Evolutionary conservation across 108 stramenopile genomes (phyloP), one percentile per base, ranked within the genome.

Genomic region (Pseudonitzschia delicatissima): DNA sequence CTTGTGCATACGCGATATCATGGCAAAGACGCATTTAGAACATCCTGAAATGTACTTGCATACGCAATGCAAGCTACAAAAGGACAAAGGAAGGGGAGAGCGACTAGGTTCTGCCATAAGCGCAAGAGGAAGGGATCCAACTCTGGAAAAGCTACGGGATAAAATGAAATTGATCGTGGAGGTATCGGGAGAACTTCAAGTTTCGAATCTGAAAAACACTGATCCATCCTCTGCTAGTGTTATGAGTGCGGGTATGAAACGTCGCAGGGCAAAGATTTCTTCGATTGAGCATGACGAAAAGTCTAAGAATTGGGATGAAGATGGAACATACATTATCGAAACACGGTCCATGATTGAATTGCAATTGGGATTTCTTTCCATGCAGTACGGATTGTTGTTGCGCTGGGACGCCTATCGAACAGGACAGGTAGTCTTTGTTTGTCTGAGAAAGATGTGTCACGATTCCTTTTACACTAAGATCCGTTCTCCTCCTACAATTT

Each of bases 381-480:
- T 86, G 74, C 71, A 78, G 42, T 86, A 86, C 68, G 85, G 85
- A 18, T 42, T 86, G 2, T 47, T 86, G 44, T 34, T 86, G 31
- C 73, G 71, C 45, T 86, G 85, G 85, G 81, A 86, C 26, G 31
- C 25, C 13, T 28, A 33, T 3, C 34, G 18, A 25, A 79, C 78
- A 8, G 74, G 74, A 4, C 60, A 74, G 66, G 62, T 82, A 45
- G 52, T 70, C 1, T 58, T 83, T 39, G 71, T 86, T 45, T 70
- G 74, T 21, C 42, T 86, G 55, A 69, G 85, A 35, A 86, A 86
- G 57, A 81, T 86, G 82, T 86, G 85, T 64, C 62, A 81, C 44
- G 82, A 82, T 47, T 79, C 80, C 42, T 86, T 86, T 57, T 77
- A 80, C 48, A 77, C 71, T 1, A 67, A 66, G 17, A 47, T 67